These are phyloP conservation scores for Scenedesmus sp. DNA, from an alignment of 163 green algal species.

Conservation along the genomic window DNA sequence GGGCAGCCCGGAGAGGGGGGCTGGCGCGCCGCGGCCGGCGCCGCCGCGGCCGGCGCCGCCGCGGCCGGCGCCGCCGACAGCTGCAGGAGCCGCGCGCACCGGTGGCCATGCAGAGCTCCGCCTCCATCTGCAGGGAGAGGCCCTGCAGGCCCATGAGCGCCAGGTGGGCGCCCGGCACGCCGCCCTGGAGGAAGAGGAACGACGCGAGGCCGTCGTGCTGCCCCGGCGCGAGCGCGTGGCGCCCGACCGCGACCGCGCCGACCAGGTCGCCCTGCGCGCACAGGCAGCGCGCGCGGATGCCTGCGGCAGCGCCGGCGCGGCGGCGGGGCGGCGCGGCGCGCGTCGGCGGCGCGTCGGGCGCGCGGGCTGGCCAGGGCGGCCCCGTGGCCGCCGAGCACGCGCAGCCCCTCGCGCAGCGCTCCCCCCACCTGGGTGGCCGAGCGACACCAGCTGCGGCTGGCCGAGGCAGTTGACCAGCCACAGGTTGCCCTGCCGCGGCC, in stretches of 20 bases:
- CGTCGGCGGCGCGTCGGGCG: too few species aligned
- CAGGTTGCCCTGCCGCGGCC: conserved; percentile 63
- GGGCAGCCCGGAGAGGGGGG: too few species aligned
- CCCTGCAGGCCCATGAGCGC: conserved; percentile 63
- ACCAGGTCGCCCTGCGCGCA: conserved; percentile 68
- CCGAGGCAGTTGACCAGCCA: conserved; percentile 69
- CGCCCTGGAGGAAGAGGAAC: conserved; percentile 67
- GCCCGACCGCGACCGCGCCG: conserved; percentile 41
- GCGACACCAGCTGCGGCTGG: conserved; percentile 69
- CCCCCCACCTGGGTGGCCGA: conserved; percentile 60
- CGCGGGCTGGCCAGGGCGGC: too few species aligned
- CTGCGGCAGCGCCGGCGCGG: too few species aligned
- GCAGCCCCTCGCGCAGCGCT: too few species aligned
- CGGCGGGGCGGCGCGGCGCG: too few species aligned
- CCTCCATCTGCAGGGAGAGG: conserved; percentile 66
- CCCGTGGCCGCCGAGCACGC: too few species aligned
- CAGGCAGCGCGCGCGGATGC: conserved; percentile 65
- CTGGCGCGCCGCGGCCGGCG: too few species aligned
- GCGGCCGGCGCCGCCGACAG: too few species aligned
- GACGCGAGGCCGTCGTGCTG: conserved; percentile 75
- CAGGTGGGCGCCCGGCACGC: conserved; percentile 53
- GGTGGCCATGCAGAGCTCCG: conserved; percentile 61
- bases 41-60: too few species aligned
- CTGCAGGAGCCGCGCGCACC: too few species aligned
- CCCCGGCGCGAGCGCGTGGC: conserved; percentile 51